Conservation (phyloP, 2,329 filamentous ascomycete species). For the Sclerotinia borealis region DNA sequence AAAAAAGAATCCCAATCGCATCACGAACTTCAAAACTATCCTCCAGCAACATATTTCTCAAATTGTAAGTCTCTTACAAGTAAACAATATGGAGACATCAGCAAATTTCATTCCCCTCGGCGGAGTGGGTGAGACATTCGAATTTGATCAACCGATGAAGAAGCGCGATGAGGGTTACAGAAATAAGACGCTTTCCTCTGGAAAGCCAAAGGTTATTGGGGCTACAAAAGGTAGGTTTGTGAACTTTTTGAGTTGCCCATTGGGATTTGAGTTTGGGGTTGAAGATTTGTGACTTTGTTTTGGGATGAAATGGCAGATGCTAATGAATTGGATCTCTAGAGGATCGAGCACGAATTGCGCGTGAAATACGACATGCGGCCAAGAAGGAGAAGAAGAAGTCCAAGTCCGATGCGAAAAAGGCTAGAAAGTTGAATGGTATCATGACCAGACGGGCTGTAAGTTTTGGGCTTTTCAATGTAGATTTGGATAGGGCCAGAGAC, state of each 20-base stretch:
- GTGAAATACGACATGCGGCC: conserved; percentile 18
- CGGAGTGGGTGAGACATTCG: not conserved
- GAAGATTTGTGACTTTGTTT: not conserved
- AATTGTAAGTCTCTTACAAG: not conserved
- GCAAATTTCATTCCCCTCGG: conserved; percentile 17
- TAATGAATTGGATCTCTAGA: conserved; percentile 13
- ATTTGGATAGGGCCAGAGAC: not conserved
- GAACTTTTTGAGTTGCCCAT: not conserved
- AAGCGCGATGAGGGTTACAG: conserved; percentile 3
- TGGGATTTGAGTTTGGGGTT: not conserved
- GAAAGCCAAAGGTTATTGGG: conserved; percentile 8
- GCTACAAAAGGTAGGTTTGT: conserved; percentile 14
- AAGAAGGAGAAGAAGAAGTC: conserved; percentile 28
- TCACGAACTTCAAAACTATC: not conserved
- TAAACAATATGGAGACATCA: conserved; percentile 11
- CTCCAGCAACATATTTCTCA: not conserved
- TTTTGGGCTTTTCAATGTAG: not conserved
- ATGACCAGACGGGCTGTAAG: conserved; percentile 23
- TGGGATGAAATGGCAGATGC: not conserved
- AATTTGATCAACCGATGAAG: conserved; percentile 8
- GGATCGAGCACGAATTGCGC: conserved; percentile 24
- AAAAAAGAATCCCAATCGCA: conserved; percentile 8
- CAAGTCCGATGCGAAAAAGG: conserved; percentile 27
- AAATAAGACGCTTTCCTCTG: not conserved
- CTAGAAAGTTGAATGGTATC: conserved; percentile 24